Evolutionary conservation across 441 rosid species (phyloP).

Genomic region (Populus trichocarpa): DNA sequence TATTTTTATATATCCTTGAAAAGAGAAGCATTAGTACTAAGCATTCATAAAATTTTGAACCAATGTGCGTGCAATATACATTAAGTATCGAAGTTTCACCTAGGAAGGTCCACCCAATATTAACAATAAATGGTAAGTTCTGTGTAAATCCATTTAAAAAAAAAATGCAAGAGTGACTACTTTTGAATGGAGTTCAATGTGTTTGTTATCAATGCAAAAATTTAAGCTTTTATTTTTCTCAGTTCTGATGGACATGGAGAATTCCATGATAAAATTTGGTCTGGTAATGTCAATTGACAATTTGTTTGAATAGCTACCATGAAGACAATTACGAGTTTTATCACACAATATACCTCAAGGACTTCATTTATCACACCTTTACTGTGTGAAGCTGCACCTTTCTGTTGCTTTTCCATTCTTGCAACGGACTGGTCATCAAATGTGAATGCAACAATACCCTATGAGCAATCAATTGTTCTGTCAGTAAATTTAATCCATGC

Average conservation of each 20-base stretch:
- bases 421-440: constrained; percentile 89
- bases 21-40: background rate
- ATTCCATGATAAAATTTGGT: background rate
- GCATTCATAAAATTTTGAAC: background rate
- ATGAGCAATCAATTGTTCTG: constrained; percentile 18
- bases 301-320: background rate
- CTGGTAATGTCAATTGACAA: background rate
- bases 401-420: constrained; percentile 74
- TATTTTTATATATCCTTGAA: background rate
- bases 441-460: constrained; percentile 97
- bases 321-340: constrained; percentile 3
- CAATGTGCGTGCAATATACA: background rate
- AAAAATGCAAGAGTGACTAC: background rate
- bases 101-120: background rate
- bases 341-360: constrained; percentile 61
- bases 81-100: background rate
- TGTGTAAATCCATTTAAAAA: background rate
- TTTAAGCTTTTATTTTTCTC: background rate
- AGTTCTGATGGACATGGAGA: background rate
- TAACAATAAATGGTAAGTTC: background rate
- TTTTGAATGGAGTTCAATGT: background rate
- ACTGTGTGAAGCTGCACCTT: constrained; percentile 74
- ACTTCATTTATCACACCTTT: constrained; percentile 95
- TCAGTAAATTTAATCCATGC: constrained; percentile 5
- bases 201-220: background rate